These are phyloP conservation scores for Malus orientalis DNA, from an alignment of 306 rosid genomes.

Conservation along the genomic window DNA sequence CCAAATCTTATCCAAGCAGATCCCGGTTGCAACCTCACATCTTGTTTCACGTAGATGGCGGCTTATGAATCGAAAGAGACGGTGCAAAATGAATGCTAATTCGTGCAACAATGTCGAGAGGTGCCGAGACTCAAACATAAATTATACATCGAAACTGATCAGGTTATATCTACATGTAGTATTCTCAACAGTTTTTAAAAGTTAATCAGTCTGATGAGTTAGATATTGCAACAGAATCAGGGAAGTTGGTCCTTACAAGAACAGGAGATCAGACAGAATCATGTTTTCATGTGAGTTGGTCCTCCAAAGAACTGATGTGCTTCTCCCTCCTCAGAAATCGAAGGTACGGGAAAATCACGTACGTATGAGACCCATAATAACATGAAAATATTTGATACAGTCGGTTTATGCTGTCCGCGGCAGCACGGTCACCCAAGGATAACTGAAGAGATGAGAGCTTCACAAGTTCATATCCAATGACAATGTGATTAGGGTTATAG, in stretches of 20 bases:
- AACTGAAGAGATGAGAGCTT: constrained; percentile 76
- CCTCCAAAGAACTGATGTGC: neutral
- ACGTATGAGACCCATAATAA: constrained; percentile 60
- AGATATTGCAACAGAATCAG: neutral
- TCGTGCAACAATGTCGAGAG: neutral
- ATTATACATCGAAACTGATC: neutral
- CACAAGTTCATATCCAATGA: constrained; percentile 76
- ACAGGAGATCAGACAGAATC: neutral
- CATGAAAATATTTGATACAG: constrained; percentile 45
- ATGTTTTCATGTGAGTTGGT: constrained; percentile 7
- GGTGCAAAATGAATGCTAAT: neutral
- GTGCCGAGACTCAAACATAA: neutral
- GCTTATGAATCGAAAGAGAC: too few species aligned
- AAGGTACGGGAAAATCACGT: constrained; percentile 55
- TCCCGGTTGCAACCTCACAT: too few species aligned
- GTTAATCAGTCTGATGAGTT: neutral
- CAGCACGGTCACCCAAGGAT: constrained; percentile 40
- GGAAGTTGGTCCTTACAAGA: neutral
- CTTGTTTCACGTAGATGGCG: too few species aligned
- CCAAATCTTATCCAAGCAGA: too few species aligned
- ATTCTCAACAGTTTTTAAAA: neutral
- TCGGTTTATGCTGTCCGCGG: constrained; percentile 35
- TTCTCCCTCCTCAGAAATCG: constrained; percentile 27
- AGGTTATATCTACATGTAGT: neutral
- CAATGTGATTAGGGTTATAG: constrained; percentile 60